Evolutionary conservation across 176 grass and related monocot species (phyloP).

Genomic region (Aegilops bicornis): DNA sequence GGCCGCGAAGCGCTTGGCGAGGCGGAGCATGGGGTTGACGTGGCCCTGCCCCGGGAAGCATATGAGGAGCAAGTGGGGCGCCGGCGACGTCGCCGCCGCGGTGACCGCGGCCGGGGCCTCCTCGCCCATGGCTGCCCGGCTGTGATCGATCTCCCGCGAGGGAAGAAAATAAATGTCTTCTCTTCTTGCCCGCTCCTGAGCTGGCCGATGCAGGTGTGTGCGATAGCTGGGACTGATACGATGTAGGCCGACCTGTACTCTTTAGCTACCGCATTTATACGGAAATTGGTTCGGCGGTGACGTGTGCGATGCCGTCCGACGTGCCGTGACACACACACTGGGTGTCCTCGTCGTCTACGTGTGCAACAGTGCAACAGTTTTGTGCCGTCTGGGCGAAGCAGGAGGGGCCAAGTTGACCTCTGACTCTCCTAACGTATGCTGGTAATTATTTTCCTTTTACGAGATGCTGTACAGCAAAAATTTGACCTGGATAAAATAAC

Average conservation of each 20-base stretch:
- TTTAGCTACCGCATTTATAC: background rate
- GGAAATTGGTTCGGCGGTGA: background rate
- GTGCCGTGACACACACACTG: background rate
- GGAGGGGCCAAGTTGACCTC: background rate
- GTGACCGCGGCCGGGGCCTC: background rate
- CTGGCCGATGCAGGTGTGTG: background rate
- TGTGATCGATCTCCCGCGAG: background rate
- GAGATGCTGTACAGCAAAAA: background rate
- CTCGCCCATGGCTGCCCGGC: conserved; percentile 16
- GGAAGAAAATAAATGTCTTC: background rate
- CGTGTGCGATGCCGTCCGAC: background rate
- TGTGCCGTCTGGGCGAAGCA: background rate
- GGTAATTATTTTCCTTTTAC: background rate
- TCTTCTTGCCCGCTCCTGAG: background rate
- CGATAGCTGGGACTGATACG: background rate
- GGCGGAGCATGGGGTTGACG: conserved; percentile 69
- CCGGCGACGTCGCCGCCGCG: background rate
- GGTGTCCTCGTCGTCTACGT: too few species aligned
- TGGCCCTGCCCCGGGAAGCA: conserved; percentile 72
- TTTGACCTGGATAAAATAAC: background rate
- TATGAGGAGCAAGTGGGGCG: conserved; percentile 52
- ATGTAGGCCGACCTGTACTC: background rate
- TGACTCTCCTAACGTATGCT: background rate
- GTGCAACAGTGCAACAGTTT: background rate
- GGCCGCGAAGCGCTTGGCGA: conserved; percentile 68